These are phyloP conservation scores for Leccinum subtestaceum DNA, from an alignment of 768 basidiomycete genomes.

Conservation along the genomic window DNA sequence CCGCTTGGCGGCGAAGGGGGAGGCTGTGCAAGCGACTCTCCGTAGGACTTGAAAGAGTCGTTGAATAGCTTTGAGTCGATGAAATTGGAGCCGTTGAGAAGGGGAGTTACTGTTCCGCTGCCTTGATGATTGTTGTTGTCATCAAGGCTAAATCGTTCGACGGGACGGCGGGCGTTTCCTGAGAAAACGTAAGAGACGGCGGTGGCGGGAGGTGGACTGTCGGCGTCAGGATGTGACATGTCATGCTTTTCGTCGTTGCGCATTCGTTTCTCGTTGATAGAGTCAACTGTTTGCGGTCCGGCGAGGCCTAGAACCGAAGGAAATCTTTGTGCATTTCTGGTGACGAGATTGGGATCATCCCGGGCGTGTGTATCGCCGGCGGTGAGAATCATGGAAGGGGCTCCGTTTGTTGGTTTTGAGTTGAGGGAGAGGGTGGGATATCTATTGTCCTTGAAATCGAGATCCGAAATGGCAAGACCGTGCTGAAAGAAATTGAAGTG, in stretches of 20 bases:
- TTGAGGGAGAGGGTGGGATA: constrained; percentile 41
- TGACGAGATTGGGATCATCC: constrained; percentile 10
- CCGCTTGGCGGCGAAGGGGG: constrained; percentile 22
- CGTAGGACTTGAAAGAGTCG: constrained; percentile 33
- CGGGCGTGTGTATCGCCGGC: constrained; percentile 29
- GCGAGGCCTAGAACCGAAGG: constrained; percentile 15
- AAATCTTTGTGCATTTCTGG: constrained; percentile 13
- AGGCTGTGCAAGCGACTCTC: constrained; percentile 24
- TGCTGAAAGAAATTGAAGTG: constrained; percentile 48
- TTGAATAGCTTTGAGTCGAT: constrained; percentile 28
- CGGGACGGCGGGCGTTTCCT: constrained; percentile 43
- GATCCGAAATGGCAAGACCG: constrained; percentile 52
- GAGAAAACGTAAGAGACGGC: constrained; percentile 46
- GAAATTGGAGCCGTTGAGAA: constrained; percentile 26
- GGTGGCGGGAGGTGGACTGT: constrained; percentile 27
- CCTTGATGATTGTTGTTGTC: constrained; percentile 29
- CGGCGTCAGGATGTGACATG: constrained; percentile 12
- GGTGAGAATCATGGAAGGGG: constrained; percentile 31
- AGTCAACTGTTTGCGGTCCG: constrained; percentile 15
- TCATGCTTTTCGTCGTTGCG: constrained; percentile 25
- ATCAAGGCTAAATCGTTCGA: constrained; percentile 53
- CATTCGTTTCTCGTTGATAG: constrained; percentile 22
- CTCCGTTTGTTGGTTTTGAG: constrained; percentile 21
- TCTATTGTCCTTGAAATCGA: constrained; percentile 63
- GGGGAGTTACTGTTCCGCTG: constrained; percentile 18